A percentile compares a stretch with the other conserved stretches of the same genome.
phyloP scores from a whole-genome alignment of 2,329 filamentous ascomycete genomes.

The Alternaria postmessia region DNA sequence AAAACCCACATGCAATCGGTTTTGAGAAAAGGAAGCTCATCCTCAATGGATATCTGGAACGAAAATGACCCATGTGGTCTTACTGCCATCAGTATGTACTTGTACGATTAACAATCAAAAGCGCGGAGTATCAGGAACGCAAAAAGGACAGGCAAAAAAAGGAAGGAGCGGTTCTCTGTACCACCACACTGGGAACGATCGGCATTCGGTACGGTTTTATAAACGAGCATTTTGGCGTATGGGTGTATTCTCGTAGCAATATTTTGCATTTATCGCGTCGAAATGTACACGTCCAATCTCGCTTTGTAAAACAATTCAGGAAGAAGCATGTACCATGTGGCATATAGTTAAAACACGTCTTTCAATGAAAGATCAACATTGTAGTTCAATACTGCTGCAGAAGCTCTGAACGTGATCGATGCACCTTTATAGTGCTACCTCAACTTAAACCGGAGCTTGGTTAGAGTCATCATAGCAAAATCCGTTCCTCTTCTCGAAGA shows the following conservation, averaged over 20 bases:
- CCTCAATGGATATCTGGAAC: background rate
- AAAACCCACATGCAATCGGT: no score
- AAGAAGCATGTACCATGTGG: background rate
- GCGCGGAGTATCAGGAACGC: background rate
- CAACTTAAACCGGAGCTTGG: background rate
- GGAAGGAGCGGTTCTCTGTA: background rate
- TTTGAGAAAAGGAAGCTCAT: background rate
- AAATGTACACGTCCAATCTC: background rate
- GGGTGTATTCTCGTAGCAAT: background rate
- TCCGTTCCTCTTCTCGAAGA: background rate
- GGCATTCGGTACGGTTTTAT: background rate
- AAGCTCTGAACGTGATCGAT: background rate
- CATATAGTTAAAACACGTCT: background rate
- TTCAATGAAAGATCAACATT: background rate
- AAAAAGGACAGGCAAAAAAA: background rate
- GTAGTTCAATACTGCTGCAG: background rate
- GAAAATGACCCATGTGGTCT: no score
- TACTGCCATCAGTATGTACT: background rate
- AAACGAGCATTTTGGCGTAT: background rate
- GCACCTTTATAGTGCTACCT: background rate
- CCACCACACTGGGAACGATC: background rate
- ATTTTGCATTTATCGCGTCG: background rate
- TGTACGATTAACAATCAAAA: background rate
- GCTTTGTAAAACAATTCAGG: no score
- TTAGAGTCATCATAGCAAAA: background rate